A percentile compares a stretch with the other conserved stretches of the same genome.
phyloP scores from a whole-genome alignment of 2,329 filamentous ascomycete species.

The Aspergillus sp. region DNA sequence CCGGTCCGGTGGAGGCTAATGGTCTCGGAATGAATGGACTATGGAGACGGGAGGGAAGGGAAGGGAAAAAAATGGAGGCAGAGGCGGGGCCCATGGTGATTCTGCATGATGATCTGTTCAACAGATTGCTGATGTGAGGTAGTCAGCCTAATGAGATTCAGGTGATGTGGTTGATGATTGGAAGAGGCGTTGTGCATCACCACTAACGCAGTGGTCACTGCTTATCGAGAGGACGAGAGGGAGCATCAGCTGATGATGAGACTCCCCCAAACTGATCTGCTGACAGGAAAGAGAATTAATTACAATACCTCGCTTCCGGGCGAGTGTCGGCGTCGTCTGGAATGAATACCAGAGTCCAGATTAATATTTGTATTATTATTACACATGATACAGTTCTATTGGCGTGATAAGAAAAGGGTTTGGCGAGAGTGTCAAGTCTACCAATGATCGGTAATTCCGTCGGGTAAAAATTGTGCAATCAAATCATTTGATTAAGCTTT shows the following conservation, averaged over 20 bases:
- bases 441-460: neutral
- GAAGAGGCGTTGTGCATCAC: neutral
- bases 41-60: no score
- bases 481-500: neutral
- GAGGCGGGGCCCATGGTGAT: constrained; percentile 7
- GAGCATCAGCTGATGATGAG: neutral
- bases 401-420: neutral
- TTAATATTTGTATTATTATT: neutral
- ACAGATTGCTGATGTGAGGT: neutral
- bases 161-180: neutral
- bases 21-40: neutral
- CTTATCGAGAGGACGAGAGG: neutral
- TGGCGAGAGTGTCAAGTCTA: neutral
- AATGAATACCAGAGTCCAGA: neutral
- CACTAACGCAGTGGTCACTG: neutral
- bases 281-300: neutral
- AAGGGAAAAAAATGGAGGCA: no score
- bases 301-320: neutral
- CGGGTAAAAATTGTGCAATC: neutral
- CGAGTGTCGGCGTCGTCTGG: neutral
- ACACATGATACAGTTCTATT: neutral
- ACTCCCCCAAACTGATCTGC: neutral
- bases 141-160: neutral
- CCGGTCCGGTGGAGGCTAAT: neutral
- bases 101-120: constrained; percentile 21